These are phyloP conservation scores for Mimosa bimucronata DNA, from an alignment of 306 rosid genomes.

Conservation along the genomic window DNA sequence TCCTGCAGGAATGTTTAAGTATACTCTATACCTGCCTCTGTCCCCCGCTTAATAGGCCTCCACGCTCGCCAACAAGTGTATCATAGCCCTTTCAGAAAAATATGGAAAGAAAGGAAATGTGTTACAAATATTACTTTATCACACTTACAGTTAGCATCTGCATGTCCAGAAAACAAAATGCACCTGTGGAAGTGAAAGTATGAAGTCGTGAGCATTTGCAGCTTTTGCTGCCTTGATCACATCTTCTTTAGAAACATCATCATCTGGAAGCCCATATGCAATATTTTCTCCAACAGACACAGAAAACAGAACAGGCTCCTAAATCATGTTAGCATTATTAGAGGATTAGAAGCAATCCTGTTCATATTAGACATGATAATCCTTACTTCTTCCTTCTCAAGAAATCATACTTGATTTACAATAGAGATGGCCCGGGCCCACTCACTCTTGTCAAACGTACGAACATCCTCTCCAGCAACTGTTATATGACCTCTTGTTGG, in stretches of 20 bases:
- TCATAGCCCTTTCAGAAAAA: slow-evolving; percentile 71
- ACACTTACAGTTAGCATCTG: slow-evolving; percentile 18
- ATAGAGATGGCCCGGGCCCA: slow-evolving; percentile 88
- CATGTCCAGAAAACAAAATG: slow-evolving; percentile 26
- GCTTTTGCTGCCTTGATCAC: slow-evolving; percentile 97
- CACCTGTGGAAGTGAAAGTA: slow-evolving; percentile 94
- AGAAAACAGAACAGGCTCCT: slow-evolving; percentile 97
- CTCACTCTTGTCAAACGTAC: slow-evolving; percentile 92
- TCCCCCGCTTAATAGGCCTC: slow-evolving; percentile 93
- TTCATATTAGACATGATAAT: slow-evolving; percentile 27
- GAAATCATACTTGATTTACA: slow-evolving; percentile 77
- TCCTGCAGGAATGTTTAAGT: neutral
- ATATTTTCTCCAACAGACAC: slow-evolving; percentile 96
- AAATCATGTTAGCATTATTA: slow-evolving; percentile 33
- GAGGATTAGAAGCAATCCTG: slow-evolving; percentile 18
- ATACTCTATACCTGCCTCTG: slow-evolving; percentile 80
- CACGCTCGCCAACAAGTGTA: slow-evolving; percentile 95
- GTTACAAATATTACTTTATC: slow-evolving; percentile 10
- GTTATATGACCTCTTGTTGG: slow-evolving; percentile 80
- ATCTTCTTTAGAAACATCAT: slow-evolving; percentile 81
- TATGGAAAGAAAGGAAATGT: slow-evolving; percentile 16
- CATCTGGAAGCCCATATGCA: slow-evolving; percentile 97
- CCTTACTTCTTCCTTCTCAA: neutral
- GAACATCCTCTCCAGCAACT: slow-evolving; percentile 87
- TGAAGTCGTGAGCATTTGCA: slow-evolving; percentile 96